Evolutionary conservation across 208 protist genomes (phyloP).

Genomic region (Trypanosoma scelopori): DNA sequence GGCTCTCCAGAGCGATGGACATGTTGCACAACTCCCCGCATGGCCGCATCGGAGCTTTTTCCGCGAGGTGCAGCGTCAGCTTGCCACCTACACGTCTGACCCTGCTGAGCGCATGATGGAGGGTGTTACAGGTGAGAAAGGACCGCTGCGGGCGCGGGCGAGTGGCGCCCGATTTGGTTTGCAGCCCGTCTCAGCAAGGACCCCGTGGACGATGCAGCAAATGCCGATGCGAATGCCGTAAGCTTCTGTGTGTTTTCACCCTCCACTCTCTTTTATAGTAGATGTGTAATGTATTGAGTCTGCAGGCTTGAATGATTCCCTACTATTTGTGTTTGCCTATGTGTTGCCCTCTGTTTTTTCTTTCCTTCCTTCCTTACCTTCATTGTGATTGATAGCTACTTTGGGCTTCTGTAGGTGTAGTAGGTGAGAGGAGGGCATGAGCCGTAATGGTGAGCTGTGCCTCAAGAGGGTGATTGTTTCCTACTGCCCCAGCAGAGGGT

Average conservation of each 20-base stretch:
- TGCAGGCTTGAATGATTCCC: not conserved
- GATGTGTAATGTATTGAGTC: not conserved
- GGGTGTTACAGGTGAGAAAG: constrained; percentile 41
- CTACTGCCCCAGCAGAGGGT: constrained; percentile 68
- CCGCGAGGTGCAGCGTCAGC: constrained; percentile 47
- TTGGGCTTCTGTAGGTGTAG: constrained; percentile 1
- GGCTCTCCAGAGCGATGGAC: not conserved
- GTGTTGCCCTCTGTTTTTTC: no score
- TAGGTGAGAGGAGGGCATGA: constrained; percentile 42
- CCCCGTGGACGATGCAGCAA: constrained; percentile 65
- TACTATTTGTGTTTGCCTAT: not conserved
- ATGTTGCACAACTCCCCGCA: not conserved
- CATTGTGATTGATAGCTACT: not conserved
- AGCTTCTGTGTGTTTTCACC: not conserved
- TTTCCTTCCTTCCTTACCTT: not conserved
- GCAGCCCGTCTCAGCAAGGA: constrained; percentile 53
- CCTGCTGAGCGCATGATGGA: constrained; percentile 33
- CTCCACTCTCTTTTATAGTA: not conserved
- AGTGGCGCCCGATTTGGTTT: constrained; percentile 57
- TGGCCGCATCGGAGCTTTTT: constrained; percentile 52
- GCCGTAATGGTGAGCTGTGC: constrained; percentile 78
- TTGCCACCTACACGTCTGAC: constrained; percentile 44
- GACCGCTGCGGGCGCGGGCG: constrained; percentile 38
- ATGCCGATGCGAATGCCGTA: constrained; percentile 1
- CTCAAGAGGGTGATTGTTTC: constrained; percentile 83